Conservation (phyloP, 768 basidiomycete genomes). For the Lactarius indigo region DNA sequence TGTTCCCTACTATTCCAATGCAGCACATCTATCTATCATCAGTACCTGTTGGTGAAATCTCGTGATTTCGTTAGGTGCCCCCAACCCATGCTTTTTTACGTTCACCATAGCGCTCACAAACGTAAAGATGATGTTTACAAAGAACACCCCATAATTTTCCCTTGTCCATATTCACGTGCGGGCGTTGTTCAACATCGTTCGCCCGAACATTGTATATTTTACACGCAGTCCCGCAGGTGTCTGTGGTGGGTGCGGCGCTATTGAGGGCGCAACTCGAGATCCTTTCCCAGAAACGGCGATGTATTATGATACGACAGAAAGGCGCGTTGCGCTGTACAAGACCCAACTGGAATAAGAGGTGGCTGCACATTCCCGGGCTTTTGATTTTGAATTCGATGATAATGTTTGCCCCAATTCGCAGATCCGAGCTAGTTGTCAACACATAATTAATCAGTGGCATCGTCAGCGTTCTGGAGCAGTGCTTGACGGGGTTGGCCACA, state of each 20-base stretch:
- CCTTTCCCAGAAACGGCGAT: background rate
- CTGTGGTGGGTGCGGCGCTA: background rate
- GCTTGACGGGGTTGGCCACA: background rate
- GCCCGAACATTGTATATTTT: background rate
- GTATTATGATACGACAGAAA: background rate
- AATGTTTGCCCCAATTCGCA: background rate
- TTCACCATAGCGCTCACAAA: slow-evolving; percentile 23
- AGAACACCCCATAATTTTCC: background rate
- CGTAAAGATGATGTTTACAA: slow-evolving; percentile 9
- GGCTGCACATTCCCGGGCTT: background rate
- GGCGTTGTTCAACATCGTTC: background rate
- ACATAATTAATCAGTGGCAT: slow-evolving; percentile 12
- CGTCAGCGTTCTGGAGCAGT: slow-evolving; percentile 2
- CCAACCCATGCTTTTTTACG: slow-evolving; percentile 28
- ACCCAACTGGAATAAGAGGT: background rate
- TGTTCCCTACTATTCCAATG: slow-evolving; percentile 6
- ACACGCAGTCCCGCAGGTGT: background rate
- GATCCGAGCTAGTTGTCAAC: background rate
- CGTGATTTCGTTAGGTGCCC: slow-evolving; percentile 11
- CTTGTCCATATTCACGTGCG: slow-evolving; percentile 11
- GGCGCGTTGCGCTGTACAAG: background rate
- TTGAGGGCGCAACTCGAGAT: background rate
- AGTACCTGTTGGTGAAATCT: slow-evolving; percentile 2
- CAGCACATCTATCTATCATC: slow-evolving; percentile 4
- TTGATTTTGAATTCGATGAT: slow-evolving; percentile 12